Evolutionary conservation across 768 basidiomycete genomes (phyloP), one percentile per base, ranked within the genome.

Genomic region (Pleurotus giganteus): DNA sequence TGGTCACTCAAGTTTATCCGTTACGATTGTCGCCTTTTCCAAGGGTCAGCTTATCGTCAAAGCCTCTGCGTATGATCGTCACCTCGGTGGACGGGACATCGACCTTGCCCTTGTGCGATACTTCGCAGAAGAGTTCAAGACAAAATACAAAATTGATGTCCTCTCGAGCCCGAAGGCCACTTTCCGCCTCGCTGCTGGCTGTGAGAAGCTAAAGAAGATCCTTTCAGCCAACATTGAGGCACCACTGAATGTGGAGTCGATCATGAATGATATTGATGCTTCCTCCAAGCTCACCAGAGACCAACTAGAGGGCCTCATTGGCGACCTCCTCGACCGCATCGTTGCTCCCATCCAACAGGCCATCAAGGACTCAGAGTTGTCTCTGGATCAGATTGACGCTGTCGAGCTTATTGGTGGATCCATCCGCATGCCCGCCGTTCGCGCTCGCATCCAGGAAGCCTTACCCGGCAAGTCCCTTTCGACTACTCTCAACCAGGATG

Each of bases 61-160:
- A 75, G 77, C 81, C 54, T 86, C 94, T 12, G 94, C 94, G 3
- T 97, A 89, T 72, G 94, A 98, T 68, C 85, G 85, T 57, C 86
- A 98, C 68, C 84, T 98, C 60, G 96, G 97, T 65, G 96, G 97
- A 31, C 91, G 95, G 52, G 93, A 98, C 71, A 88, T 99, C 71
- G 97, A 99, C 77, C 86, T 84, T 65, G 93, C 88, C 15, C 86
- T 99, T 62, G 82, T 97, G 34, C 68, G 84, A 62, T 84, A 98
- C 76, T 98, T 98, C 67, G 81, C 95, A 7, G 72, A 82, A 26
- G 90, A 98, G 71, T 98, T 98, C 86, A 88, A 94, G 74, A 68
- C 72, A n/a, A 98, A 97, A 70, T 98, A 98, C 85, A 97, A 94
- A 74, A 93, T 98, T 67, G 95, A 98, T 69, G 94, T 98, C 63